Conservation (phyloP, 1,139 yeast genomes). For the Kodamaea suecica region DNA sequence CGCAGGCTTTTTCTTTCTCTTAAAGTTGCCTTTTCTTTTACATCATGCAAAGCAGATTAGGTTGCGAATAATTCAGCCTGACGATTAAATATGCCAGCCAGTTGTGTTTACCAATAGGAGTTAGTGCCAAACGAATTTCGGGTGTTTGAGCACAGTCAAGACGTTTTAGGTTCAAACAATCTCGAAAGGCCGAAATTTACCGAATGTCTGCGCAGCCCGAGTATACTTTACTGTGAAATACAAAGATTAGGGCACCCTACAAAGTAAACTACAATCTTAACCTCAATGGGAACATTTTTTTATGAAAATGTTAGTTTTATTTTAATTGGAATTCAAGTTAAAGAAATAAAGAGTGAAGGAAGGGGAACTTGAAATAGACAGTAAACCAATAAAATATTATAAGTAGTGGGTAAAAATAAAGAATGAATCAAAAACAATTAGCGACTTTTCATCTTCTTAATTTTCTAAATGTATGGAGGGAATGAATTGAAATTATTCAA, state of each 20-base stretch:
- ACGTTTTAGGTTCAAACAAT: no score
- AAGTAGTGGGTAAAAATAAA: not conserved
- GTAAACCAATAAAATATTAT: not conserved
- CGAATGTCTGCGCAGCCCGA: no score
- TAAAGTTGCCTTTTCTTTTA: not conserved
- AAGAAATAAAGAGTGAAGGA: not conserved
- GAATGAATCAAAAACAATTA: not conserved
- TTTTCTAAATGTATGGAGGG: not conserved
- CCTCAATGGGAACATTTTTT: not conserved
- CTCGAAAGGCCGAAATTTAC: no score
- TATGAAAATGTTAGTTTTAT: not conserved
- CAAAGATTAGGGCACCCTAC: no score
- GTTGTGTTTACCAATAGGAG: no score
- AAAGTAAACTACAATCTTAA: not conserved
- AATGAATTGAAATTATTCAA: slow-evolving; percentile 6
- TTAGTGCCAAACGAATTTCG: no score
- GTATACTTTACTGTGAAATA: no score
- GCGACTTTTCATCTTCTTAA: not conserved
- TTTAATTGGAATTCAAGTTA: not conserved
- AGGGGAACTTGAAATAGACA: not conserved
- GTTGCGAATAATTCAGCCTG: no score
- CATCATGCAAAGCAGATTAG: no score
- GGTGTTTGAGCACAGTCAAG: no score
- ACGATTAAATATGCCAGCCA: no score
- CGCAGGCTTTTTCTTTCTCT: not conserved